Conservation (phyloP, 1,139 yeast species). For the Suhomyces ambrosiae region DNA sequence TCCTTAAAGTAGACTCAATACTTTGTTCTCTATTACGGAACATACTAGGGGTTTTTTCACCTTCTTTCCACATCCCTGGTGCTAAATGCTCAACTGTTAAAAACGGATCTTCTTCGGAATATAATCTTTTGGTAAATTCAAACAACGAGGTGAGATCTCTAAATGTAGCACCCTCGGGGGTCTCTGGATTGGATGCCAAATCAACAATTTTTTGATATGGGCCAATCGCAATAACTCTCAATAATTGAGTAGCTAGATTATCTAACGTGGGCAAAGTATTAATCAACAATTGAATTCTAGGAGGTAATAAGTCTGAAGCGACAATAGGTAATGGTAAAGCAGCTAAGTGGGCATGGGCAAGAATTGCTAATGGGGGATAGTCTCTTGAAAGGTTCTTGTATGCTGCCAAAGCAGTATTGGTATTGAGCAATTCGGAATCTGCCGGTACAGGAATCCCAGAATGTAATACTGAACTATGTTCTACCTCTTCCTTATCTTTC, state of each 20-base stretch:
- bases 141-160: slow-evolving; percentile 72
- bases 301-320: slow-evolving; percentile 59
- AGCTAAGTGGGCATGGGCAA: slow-evolving; percentile 56
- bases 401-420: slow-evolving; percentile 47
- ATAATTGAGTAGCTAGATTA: slow-evolving; percentile 71
- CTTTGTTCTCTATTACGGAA: slow-evolving; percentile 64
- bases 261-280: slow-evolving; percentile 74
- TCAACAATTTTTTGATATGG: slow-evolving; percentile 76
- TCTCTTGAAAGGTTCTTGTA: slow-evolving; percentile 46
- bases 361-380: slow-evolving; percentile 39
- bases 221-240: slow-evolving; percentile 66
- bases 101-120: slow-evolving; percentile 69
- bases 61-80: slow-evolving; percentile 69
- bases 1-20: slow-evolving; percentile 70
- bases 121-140: slow-evolving; percentile 67
- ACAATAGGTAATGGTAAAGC: slow-evolving; percentile 59
- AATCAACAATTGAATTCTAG: slow-evolving; percentile 60
- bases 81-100: slow-evolving; percentile 61
- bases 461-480: slow-evolving; percentile 18
- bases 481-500: slow-evolving; percentile 2
- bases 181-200: slow-evolving; percentile 70
- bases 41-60: slow-evolving; percentile 58
- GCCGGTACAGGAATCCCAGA: slow-evolving; percentile 39
- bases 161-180: slow-evolving; percentile 74
- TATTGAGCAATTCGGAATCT: slow-evolving; percentile 43